These are phyloP conservation scores for Rhizophagus clarus DNA, from an alignment of 192 early-diverging fungal genomes.

Conservation along the genomic window DNA sequence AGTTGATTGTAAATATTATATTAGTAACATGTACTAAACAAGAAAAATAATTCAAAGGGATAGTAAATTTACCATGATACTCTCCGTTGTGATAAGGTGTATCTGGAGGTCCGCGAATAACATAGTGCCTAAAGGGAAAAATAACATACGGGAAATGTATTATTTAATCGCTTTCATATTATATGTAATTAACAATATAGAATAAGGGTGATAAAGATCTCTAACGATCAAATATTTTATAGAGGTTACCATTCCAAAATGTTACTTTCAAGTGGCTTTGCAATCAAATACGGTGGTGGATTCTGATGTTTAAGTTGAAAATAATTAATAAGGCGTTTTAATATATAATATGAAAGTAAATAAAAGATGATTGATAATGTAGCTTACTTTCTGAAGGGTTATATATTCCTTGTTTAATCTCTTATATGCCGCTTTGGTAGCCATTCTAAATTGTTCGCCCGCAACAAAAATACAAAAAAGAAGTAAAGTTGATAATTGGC, in stretches of 20 bases:
- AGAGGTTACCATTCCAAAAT: slow-evolving; percentile 91
- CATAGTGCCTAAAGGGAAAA: slow-evolving; percentile 80
- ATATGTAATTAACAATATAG: background rate
- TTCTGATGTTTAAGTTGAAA: slow-evolving; percentile 38
- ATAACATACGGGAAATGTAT: background rate
- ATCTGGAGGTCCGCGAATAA: slow-evolving; percentile 94
- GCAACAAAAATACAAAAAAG: background rate
- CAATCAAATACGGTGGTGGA: slow-evolving; percentile 87
- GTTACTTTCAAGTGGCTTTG: slow-evolving; percentile 91
- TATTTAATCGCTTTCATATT: background rate
- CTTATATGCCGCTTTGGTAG: slow-evolving; percentile 78
- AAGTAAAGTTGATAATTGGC: background rate
- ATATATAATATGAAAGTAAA: background rate
- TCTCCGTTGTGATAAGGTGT: slow-evolving; percentile 91
- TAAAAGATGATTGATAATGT: background rate
- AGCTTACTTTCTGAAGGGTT: slow-evolving; percentile 62
- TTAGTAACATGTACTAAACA: background rate
- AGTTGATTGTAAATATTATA: background rate
- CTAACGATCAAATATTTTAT: background rate
- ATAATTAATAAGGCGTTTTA: background rate
- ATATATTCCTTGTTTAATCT: slow-evolving; percentile 80
- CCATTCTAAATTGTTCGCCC: slow-evolving; percentile 52
- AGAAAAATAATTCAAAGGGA: background rate
- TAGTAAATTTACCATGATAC: slow-evolving; percentile 77
- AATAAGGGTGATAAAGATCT: background rate